phyloP scores from a whole-genome alignment of 768 basidiomycete species.

The Hericium rajendrae region DNA sequence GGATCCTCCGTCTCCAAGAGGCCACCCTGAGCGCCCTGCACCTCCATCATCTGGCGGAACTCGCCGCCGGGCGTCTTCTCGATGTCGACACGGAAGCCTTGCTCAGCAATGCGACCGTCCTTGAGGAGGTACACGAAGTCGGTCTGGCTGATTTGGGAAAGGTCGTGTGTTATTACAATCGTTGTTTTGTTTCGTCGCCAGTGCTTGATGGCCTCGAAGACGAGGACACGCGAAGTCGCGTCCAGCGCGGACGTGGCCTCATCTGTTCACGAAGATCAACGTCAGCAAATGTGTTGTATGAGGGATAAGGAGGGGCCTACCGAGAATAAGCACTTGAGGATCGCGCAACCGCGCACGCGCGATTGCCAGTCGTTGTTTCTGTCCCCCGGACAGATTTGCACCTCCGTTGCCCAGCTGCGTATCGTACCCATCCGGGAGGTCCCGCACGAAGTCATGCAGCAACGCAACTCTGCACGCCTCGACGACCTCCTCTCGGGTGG shows the following conservation, averaged over 20 bases:
- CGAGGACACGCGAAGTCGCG: slow-evolving; percentile 74
- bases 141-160: slow-evolving; percentile 60
- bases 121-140: slow-evolving; percentile 95
- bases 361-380: slow-evolving; percentile 83
- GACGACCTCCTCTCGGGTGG: slow-evolving; percentile 60
- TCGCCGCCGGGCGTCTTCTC: slow-evolving; percentile 49
- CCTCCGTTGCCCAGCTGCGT: slow-evolving; percentile 71
- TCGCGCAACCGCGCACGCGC: slow-evolving; percentile 80
- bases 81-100: slow-evolving; percentile 79
- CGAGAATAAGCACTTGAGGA: slow-evolving; percentile 83
- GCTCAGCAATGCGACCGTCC: slow-evolving; percentile 71
- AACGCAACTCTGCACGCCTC: slow-evolving; percentile 78
- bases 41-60: slow-evolving; percentile 59
- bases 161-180: slow-evolving; percentile 92
- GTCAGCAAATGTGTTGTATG: not conserved
- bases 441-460: slow-evolving; percentile 78
- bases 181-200: slow-evolving; percentile 79
- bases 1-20: slow-evolving; percentile 30
- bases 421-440: slow-evolving; percentile 84
- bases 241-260: slow-evolving; percentile 83
- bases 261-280: slow-evolving; percentile 32
- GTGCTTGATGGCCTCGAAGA: slow-evolving; percentile 60
- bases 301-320: slow-evolving; percentile 35
- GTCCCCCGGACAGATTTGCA: slow-evolving; percentile 79
- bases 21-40: slow-evolving; percentile 46